phyloP scores from a whole-genome alignment of 495 filamentous ascomycete species.

The Neurospora pannonica region DNA sequence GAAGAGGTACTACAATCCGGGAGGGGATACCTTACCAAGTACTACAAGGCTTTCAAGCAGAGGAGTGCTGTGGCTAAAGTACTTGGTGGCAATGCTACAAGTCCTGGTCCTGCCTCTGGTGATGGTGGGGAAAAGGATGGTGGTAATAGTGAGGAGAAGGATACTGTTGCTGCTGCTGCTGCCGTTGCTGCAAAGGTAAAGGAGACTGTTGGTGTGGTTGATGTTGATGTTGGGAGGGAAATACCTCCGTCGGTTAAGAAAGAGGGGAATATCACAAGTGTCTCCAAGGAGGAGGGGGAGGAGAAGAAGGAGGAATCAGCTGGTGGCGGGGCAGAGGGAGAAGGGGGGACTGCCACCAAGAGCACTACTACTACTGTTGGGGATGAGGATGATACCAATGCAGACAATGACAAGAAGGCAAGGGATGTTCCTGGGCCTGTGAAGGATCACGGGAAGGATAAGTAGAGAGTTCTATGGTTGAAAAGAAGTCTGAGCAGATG shows the following conservation, averaged over 20 bases:
- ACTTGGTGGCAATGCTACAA: conserved; percentile 13
- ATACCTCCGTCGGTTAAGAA: background rate
- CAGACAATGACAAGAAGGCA: background rate
- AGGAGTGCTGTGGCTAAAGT: conserved; percentile 40
- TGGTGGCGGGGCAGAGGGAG: too few species aligned
- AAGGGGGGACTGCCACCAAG: background rate
- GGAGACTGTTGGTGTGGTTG: too few species aligned
- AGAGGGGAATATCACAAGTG: background rate
- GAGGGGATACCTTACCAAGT: conserved; percentile 29
- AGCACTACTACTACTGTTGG: background rate
- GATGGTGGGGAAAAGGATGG: background rate
- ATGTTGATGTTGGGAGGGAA: background rate
- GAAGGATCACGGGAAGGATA: background rate
- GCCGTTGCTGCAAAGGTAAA: background rate
- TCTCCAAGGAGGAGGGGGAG: background rate
- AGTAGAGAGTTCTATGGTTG: too few species aligned
- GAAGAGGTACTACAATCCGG: conserved; percentile 5
- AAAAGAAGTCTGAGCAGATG: too few species aligned
- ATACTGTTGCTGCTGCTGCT: background rate
- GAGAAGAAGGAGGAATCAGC: background rate
- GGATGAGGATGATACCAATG: background rate
- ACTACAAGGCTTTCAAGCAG: conserved; percentile 42
- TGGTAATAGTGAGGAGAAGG: background rate
- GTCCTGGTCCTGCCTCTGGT: background rate
- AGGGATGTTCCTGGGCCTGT: background rate